Conservation (phyloP, 2,329 filamentous ascomycete genomes). For the Fusarium scirpi region DNA sequence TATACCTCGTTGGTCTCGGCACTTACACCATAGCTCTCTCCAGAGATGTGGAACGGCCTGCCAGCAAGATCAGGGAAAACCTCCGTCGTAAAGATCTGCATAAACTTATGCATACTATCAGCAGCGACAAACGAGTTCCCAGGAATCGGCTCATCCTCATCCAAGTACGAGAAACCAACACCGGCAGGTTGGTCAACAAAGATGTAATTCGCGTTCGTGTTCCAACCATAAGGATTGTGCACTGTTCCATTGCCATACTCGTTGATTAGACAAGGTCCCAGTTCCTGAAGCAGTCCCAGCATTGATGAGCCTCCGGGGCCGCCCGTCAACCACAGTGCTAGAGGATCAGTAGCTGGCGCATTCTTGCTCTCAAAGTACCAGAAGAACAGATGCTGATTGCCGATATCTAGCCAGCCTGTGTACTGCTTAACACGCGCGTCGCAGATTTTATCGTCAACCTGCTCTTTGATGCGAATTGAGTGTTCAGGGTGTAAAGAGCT, state of each 20-base stretch:
- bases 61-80: slow-evolving; percentile 17
- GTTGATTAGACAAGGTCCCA: slow-evolving; percentile 35
- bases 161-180: slow-evolving; percentile 41
- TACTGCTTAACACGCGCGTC: slow-evolving; percentile 40
- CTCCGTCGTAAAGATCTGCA: slow-evolving; percentile 32
- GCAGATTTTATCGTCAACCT: slow-evolving; percentile 26
- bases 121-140: slow-evolving; percentile 36
- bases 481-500: slow-evolving; percentile 23
- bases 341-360: slow-evolving; percentile 25
- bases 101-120: slow-evolving; percentile 32
- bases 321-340: slow-evolving; percentile 40
- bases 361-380: slow-evolving; percentile 42
- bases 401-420: slow-evolving; percentile 35
- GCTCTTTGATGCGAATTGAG: slow-evolving; percentile 37
- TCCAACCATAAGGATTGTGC: slow-evolving; percentile 38
- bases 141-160: slow-evolving; percentile 25
- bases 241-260: slow-evolving; percentile 23
- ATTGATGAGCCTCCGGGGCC: slow-evolving; percentile 33
- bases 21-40: slow-evolving; percentile 39
- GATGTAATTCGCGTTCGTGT: slow-evolving; percentile 39
- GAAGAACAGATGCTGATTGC: slow-evolving; percentile 39
- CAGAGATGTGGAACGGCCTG: slow-evolving; percentile 35
- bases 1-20: no score
- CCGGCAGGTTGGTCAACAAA: slow-evolving; percentile 41
- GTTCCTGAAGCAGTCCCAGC: slow-evolving; percentile 38